phyloP scores from a whole-genome alignment of 2,329 filamentous ascomycete species.

The Arthrobotrys conoides region DNA sequence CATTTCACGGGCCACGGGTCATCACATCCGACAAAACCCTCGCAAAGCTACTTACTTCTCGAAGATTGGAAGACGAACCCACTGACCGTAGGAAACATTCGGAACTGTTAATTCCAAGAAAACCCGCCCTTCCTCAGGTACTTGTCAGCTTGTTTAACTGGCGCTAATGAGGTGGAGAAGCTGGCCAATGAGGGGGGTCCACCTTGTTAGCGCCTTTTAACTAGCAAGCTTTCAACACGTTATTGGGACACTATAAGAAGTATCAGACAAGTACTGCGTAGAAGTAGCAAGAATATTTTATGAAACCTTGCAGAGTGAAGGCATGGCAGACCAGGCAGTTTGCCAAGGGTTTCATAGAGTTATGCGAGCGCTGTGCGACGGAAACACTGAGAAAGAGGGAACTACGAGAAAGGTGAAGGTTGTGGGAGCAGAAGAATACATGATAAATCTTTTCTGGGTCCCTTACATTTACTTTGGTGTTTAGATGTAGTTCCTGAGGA shows the following conservation, averaged over 20 bases:
- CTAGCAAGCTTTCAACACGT: constrained; percentile 68
- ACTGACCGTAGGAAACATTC: neutral
- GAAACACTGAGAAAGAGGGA: constrained; percentile 4
- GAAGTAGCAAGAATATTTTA: constrained; percentile 65
- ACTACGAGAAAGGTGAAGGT: no score
- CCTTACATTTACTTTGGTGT: constrained; percentile 37
- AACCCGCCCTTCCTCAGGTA: constrained; percentile 25
- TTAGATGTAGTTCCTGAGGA: constrained; percentile 13
- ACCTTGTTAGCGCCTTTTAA: constrained; percentile 65
- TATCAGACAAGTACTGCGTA: constrained; percentile 65
- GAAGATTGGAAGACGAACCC: neutral
- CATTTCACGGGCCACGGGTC: neutral
- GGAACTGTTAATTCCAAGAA: constrained; percentile 3
- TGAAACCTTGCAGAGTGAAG: constrained; percentile 45
- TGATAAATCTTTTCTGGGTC: constrained; percentile 14
- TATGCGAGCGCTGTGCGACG: constrained; percentile 19
- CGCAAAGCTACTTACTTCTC: neutral
- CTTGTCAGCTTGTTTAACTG: constrained; percentile 26
- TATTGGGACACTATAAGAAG: constrained; percentile 68
- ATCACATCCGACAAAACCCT: neutral
- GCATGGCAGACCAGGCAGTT: constrained; percentile 40
- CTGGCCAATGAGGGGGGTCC: neutral
- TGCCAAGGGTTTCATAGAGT: constrained; percentile 32
- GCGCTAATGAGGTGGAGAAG: neutral
- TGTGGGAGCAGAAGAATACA: neutral